Conservation (phyloP, 352 stramenopile genomes). For the Phytophthora idaei region DNA sequence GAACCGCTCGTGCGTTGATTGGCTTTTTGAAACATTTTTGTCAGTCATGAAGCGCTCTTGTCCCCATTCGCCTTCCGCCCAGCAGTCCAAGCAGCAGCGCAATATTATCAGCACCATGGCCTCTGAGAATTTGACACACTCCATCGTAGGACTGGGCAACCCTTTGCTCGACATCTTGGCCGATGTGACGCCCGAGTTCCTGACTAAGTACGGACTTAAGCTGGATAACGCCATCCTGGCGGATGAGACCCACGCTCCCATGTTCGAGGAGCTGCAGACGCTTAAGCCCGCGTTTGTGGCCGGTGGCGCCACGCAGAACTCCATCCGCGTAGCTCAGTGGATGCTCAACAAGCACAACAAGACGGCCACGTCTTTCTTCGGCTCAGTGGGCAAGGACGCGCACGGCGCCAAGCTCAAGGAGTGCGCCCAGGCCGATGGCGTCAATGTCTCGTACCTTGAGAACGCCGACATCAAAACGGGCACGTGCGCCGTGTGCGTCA, state of each 20-base stretch:
- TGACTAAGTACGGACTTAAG: conserved; percentile 97
- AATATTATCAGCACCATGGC: conserved; percentile 15
- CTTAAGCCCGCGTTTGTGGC: conserved; percentile 97
- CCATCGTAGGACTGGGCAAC: conserved; percentile 97
- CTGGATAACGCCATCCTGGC: conserved; percentile 97
- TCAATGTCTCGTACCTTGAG: conserved; percentile 98
- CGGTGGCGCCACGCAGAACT: conserved; percentile 98
- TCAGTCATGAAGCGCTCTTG: conserved; percentile 19
- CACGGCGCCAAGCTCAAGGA: conserved; percentile 93
- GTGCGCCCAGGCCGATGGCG: conserved; percentile 94
- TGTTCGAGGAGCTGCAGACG: conserved; percentile 95
- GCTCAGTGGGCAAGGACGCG: conserved; percentile 95
- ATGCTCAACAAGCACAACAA: conserved; percentile 94
- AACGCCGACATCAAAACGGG: conserved; percentile 93
- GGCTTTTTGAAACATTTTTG: conserved; percentile 16
- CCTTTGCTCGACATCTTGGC: conserved; percentile 98
- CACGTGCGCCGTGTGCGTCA: conserved; percentile 98
- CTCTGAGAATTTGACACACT: conserved; percentile 57
- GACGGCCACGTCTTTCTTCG: conserved; percentile 94
- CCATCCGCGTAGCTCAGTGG: conserved; percentile 99
- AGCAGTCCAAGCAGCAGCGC: conserved; percentile 32
- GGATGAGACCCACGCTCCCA: conserved; percentile 96
- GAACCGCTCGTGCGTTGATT: conserved; percentile 12
- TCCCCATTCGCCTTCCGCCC: conserved; percentile 28
- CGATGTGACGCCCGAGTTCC: conserved; percentile 92